Percentiles rank a stretch among this genome's conserved stretches.
Evolutionary conservation across 2,329 filamentous ascomycete species (phyloP).

Genomic region (Cadophora sp.): DNA sequence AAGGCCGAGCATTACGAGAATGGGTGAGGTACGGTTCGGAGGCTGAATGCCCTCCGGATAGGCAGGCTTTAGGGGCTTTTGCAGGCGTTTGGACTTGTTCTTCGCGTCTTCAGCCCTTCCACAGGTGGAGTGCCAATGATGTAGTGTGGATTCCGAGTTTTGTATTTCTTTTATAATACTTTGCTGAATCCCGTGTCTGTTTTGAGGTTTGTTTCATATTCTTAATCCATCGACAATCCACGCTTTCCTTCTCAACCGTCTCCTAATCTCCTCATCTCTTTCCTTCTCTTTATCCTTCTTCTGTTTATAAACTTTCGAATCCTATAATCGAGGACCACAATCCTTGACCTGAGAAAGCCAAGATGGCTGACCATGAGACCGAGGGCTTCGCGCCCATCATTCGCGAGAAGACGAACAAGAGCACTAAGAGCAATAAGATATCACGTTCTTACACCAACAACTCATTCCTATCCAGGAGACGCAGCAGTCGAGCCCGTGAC

Average conservation of each 20-base stretch:
- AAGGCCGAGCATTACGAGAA: conserved; percentile 6
- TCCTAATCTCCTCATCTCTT: not conserved
- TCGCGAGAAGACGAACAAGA: conserved; percentile 8
- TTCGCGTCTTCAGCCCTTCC: conserved; percentile 5
- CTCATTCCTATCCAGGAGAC: conserved; percentile 31
- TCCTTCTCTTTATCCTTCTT: not conserved
- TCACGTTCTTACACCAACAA: conserved; percentile 29
- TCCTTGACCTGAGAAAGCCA: not conserved
- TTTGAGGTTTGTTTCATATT: not conserved
- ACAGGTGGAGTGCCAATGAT: not conserved
- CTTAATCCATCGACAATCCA: not conserved
- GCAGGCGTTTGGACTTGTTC: not conserved
- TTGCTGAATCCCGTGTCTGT: not conserved
- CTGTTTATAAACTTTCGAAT: not conserved
- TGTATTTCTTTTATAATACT: conserved; percentile 4
- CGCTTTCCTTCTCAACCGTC: not conserved
- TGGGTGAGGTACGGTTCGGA: not conserved
- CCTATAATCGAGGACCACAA: conserved; percentile 3
- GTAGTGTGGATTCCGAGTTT: not conserved
- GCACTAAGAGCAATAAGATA: conserved; percentile 1
- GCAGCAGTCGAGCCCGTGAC: conserved; percentile 33
- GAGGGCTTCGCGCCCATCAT: conserved; percentile 19
- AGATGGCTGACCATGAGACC: conserved; percentile 6
- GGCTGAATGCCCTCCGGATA: not conserved
- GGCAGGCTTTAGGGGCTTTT: conserved; percentile 8